These are phyloP conservation scores for Candida sanyaensis DNA, from an alignment of 1,139 yeast genomes.

Conservation along the genomic window DNA sequence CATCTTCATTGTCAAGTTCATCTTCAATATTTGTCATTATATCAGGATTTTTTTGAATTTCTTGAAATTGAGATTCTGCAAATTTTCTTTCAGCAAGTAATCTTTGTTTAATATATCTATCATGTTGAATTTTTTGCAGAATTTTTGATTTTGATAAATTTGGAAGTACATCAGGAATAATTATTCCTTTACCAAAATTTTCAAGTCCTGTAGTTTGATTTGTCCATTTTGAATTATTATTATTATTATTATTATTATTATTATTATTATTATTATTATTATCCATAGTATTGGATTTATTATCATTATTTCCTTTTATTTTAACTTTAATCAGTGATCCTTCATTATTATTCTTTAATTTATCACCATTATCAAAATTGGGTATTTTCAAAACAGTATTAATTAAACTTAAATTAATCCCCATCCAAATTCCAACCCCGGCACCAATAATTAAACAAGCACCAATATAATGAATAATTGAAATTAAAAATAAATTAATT, in stretches of 20 bases:
- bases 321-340: constrained; percentile 19
- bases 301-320: constrained; percentile 22
- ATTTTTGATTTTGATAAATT: constrained; percentile 3
- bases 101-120: not conserved
- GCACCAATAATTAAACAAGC: constrained; percentile 15
- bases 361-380: not conserved
- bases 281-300: constrained; percentile 13
- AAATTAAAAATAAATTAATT: constrained; percentile 11
- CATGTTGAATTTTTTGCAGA: not conserved
- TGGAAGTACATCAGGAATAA: constrained; percentile 34
- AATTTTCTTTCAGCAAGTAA: not conserved
- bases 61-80: not conserved
- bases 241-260: not conserved
- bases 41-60: not conserved
- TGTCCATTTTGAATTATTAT: not conserved
- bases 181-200: constrained; percentile 26
- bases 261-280: not conserved
- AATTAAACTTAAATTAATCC: constrained; percentile 13
- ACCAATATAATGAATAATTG: constrained; percentile 14
- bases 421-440: constrained; percentile 12
- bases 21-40: not conserved
- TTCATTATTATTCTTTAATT: not conserved
- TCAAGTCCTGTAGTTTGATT: constrained; percentile 18
- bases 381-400: constrained; percentile 6
- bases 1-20: not conserved